Evolutionary conservation across 2,329 filamentous ascomycete species (phyloP), one percentile per base, ranked within the genome.

Genomic region (Penicillium oxalicum): DNA sequence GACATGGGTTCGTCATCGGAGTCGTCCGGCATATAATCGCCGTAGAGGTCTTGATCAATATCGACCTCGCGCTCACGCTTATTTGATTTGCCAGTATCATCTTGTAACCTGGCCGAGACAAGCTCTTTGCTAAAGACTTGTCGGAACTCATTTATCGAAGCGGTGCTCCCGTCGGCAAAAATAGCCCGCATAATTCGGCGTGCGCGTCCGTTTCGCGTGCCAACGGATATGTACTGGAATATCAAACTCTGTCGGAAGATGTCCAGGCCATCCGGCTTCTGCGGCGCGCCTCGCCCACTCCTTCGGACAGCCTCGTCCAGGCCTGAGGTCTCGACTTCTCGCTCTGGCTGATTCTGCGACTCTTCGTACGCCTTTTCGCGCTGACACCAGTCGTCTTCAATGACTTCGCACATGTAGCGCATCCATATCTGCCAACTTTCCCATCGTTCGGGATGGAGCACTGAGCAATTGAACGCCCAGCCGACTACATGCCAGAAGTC

Each of bases 381-480:
- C 38, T 66, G 61, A 5, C 51, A 52, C 74, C 73, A 76, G 45
- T 77, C 74, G 38, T 63, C 66, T 52, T 74, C 68, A 1, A 77
- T 58, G 1, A 71, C 61, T 11, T 72, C 67, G 44, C 74, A 67
- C 65, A 95, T 86, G 52, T 86, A 83, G 32, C 84, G 79, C 11
- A 97, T 74, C 87, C 89, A 95, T 6, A 81, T 70, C 58, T 78
- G 82, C 90, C 91, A 97, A 61, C 83, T 79, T 43, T 76, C 78
- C 91, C 93, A 97, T 18, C 91, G 79, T 36, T 79, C 77, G 1
- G 82, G 82, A 57, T 91, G 77, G 29, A 79, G 67, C 1, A 86
- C 78, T 44, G 88, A 91, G 71, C 91, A 97, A 64, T 91, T 93
- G 66, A 97, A 90, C 0, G 88, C 86, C 93, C 93, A 97, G 3